A percentile compares a stretch with the other conserved stretches of the same genome.
Evolutionary conservation across 1,284 basidiomycete genomes (phyloP).

Genomic region (Thelephora terrestris): DNA sequence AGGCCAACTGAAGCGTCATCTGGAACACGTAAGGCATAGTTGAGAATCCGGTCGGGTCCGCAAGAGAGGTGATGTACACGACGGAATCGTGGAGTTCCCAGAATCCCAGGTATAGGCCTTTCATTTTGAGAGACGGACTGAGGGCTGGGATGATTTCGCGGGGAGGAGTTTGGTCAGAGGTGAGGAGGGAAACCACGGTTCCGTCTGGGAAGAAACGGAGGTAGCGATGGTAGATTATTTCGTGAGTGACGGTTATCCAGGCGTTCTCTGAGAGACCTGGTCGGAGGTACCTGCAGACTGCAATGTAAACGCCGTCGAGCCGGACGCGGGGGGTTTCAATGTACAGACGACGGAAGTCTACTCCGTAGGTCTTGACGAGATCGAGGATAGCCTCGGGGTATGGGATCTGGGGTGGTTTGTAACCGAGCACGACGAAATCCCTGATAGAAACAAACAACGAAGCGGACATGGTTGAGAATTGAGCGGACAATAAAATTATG

Average conservation of each 20-base stretch:
- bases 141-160: conserved; percentile 70
- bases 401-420: conserved; percentile 63
- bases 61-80: conserved; percentile 52
- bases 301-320: conserved; percentile 82
- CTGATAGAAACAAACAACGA: conserved; percentile 24
- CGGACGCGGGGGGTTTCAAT: conserved; percentile 78
- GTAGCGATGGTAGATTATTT: conserved; percentile 71
- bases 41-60: conserved; percentile 28
- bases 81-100: conserved; percentile 55
- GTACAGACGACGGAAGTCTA: conserved; percentile 65
- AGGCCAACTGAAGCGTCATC: conserved; percentile 75
- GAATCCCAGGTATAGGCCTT: conserved; percentile 63
- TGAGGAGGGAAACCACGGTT: conserved; percentile 75
- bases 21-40: conserved; percentile 58
- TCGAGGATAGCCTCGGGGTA: conserved; percentile 34
- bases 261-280: conserved; percentile 68
- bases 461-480: conserved; percentile 1
- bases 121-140: conserved; percentile 68
- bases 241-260: conserved; percentile 75
- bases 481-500: not conserved
- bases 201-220: conserved; percentile 88
- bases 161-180: conserved; percentile 72
- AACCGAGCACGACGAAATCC: conserved; percentile 44
- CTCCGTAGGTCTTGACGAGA: conserved; percentile 41
- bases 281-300: conserved; percentile 83